Conservation (phyloP, 2,329 filamentous ascomycete species). For the Rutstroemia sp. region DNA sequence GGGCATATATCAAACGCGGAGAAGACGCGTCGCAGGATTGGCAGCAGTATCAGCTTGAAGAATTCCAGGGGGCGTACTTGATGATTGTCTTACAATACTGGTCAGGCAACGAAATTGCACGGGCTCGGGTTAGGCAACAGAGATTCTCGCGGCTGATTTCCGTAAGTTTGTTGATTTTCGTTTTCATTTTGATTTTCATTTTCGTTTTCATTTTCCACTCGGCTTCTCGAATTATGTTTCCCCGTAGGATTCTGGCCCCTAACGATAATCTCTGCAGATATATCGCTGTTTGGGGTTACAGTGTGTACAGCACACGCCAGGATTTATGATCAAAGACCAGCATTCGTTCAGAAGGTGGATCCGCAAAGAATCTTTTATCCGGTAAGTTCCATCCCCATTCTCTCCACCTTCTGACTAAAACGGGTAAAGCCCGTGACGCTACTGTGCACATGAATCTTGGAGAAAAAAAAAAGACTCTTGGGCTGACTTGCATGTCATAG, state of each 20-base stretch:
- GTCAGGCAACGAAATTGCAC: slow-evolving; percentile 24
- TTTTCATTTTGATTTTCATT: not conserved
- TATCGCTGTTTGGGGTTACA: slow-evolving; percentile 23
- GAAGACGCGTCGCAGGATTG: slow-evolving; percentile 22
- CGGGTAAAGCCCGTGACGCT: not conserved
- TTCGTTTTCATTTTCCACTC: too few relatives aligned
- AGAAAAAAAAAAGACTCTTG: not conserved
- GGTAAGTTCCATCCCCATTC: slow-evolving; percentile 12
- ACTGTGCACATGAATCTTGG: too few relatives aligned
- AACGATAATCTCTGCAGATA: slow-evolving; percentile 17
- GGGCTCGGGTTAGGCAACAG: slow-evolving; percentile 25
- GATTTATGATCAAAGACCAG: slow-evolving; percentile 22
- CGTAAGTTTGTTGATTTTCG: slow-evolving; percentile 15
- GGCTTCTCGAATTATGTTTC: not conserved
- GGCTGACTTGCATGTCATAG: slow-evolving; percentile 10
- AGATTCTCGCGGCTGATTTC: slow-evolving; percentile 24
- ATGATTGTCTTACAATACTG: slow-evolving; percentile 28
- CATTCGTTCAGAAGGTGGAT: slow-evolving; percentile 24
- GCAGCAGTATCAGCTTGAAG: slow-evolving; percentile 27
- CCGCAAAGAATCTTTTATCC: slow-evolving; percentile 24
- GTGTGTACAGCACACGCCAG: slow-evolving; percentile 21
- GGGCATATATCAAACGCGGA: slow-evolving; percentile 18
- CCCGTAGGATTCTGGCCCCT: not conserved
- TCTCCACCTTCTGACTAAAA: not conserved
- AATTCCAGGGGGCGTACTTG: slow-evolving; percentile 29